phyloP scores from a whole-genome alignment of 805 yeast species.

The Millerozyma acaciae region DNA sequence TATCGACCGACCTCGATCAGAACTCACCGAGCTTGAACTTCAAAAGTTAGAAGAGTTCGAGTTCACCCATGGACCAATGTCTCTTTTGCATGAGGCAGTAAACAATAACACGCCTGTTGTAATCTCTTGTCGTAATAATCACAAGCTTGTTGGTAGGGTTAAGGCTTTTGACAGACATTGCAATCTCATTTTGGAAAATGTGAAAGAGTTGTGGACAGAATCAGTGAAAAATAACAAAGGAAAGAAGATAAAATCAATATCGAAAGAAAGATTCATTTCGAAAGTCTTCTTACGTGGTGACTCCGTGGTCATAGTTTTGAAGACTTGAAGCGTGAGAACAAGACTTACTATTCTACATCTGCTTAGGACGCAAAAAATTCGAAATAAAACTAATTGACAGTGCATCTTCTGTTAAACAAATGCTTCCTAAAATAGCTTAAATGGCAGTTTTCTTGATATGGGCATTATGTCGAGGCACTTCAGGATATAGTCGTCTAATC shows the following conservation, averaged over 20 bases:
- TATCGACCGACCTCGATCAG: constrained; percentile 70
- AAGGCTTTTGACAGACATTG: constrained; percentile 96
- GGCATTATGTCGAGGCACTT: too few relatives aligned
- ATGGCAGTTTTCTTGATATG: too few relatives aligned
- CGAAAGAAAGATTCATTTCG: constrained; percentile 70
- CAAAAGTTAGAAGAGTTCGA: constrained; percentile 85
- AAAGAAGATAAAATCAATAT: constrained; percentile 61
- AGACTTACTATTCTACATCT: too few relatives aligned
- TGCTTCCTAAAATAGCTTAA: too few relatives aligned
- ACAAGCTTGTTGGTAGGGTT: constrained; percentile 83
- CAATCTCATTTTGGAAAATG: constrained; percentile 88
- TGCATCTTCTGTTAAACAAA: too few relatives aligned
- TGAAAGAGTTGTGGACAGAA: constrained; percentile 82
- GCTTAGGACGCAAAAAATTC: too few relatives aligned
- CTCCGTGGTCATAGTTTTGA: constrained; percentile 80
- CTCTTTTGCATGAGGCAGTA: constrained; percentile 80
- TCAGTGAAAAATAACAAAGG: constrained; percentile 60
- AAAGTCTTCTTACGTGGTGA: constrained; percentile 95
- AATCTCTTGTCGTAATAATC: constrained; percentile 88
- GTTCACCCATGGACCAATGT: constrained; percentile 85
- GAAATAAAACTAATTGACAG: too few relatives aligned
- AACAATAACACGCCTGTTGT: constrained; percentile 71
- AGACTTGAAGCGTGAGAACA: too few relatives aligned
- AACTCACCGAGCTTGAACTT: constrained; percentile 74
- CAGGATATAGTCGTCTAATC: too few relatives aligned